Evolutionary conservation across 371 early-diverging fungal species (phyloP).

Genomic region (Rhizopus microsporus): DNA sequence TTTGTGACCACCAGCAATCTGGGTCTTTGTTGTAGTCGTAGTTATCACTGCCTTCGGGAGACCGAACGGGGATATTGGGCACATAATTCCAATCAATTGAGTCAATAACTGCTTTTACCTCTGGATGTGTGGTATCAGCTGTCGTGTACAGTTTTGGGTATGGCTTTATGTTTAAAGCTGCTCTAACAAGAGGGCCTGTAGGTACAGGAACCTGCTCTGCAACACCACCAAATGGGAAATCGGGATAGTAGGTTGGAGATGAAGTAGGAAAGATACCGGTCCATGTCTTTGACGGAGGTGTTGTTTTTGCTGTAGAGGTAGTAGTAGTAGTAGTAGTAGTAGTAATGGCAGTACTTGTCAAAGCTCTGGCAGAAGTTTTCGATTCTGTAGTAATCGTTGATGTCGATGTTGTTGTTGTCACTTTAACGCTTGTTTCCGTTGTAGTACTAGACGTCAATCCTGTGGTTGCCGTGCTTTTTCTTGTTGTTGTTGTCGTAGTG

Average conservation of each 20-base stretch:
- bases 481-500: too few relatives aligned
- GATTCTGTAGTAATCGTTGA: too few relatives aligned
- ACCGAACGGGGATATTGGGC: conserved; percentile 11
- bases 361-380: too few relatives aligned
- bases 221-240: conserved; percentile 6
- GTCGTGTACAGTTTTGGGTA: conserved; percentile 15
- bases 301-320: not conserved
- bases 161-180: not conserved
- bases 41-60: not conserved
- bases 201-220: conserved; percentile 15
- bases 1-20: conserved; percentile 26
- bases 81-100: conserved; percentile 28
- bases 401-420: too few relatives aligned
- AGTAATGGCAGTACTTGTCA: too few relatives aligned
- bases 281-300: conserved; percentile 1
- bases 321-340: not conserved
- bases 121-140: conserved; percentile 21
- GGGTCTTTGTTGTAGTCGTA: conserved; percentile 15
- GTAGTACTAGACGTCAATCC: too few relatives aligned
- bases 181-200: conserved; percentile 13
- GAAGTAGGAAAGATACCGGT: conserved; percentile 16
- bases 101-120: conserved; percentile 17
- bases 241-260: conserved; percentile 24
- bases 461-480: too few relatives aligned
- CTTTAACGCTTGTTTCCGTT: too few relatives aligned